A percentile compares a stretch with the other conserved stretches of the same genome.
phyloP scores from a whole-genome alignment of 2,329 filamentous ascomycete species.

The Phyllosticta citrichinensis region DNA sequence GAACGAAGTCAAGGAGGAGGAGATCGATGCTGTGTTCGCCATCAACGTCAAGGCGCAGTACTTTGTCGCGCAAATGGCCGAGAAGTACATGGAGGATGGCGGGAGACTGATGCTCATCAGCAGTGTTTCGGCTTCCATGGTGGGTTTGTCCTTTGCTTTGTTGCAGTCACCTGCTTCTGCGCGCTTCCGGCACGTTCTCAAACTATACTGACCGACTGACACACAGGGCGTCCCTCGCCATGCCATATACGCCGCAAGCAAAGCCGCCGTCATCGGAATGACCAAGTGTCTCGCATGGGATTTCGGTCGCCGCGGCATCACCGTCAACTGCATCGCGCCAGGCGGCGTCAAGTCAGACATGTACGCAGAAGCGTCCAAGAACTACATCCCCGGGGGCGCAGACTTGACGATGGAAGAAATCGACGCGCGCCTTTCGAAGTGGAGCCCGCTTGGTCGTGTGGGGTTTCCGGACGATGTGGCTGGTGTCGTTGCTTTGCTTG shows the following conservation, averaged over 20 bases:
- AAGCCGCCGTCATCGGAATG: constrained; percentile 4
- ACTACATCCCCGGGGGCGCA: constrained; percentile 1
- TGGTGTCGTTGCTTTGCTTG: background rate
- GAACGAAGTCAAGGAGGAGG: constrained; percentile 43
- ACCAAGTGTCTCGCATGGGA: constrained; percentile 5
- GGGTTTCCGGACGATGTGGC: background rate
- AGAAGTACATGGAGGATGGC: constrained; percentile 11
- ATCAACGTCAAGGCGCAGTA: constrained; percentile 44
- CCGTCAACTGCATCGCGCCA: constrained; percentile 79
- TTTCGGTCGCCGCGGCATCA: constrained; percentile 50
- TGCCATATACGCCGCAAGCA: background rate
- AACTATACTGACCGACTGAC: background rate
- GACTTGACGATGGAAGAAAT: constrained; percentile 1
- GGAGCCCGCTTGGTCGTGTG: background rate
- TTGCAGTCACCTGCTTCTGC: background rate
- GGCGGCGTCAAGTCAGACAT: constrained; percentile 91
- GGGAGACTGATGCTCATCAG: constrained; percentile 14
- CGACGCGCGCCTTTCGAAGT: background rate
- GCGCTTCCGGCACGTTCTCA: background rate
- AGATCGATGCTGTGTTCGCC: constrained; percentile 60
- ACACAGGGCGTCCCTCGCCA: background rate
- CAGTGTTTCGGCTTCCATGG: constrained; percentile 16
- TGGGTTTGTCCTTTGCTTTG: background rate
- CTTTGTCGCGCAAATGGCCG: constrained; percentile 18
- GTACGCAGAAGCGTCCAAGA: constrained; percentile 23